Base-by-base conservation (phyloP, 345 rosid genomes). In the Salix suchowensis region DNA sequence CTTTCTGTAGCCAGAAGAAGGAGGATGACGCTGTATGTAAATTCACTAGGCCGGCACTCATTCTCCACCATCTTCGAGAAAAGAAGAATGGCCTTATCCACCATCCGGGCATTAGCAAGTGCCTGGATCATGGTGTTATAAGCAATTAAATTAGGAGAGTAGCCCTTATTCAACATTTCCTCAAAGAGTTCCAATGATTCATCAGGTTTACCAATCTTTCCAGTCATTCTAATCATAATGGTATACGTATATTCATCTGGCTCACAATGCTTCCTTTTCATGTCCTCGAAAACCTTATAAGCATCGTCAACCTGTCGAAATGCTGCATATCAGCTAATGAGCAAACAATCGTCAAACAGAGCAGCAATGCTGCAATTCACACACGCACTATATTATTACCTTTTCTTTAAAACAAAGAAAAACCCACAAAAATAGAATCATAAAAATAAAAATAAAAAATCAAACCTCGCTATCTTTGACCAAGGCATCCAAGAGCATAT, bases 401-500 rank as follows among this genome's bases (percentile, higher is more conserved):
- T 66, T 5, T 36, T 11, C 44, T 36, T 66, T 11, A 7, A 37
- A 67, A 39, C 14, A 76, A 52, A 67, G 62, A 70, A 85, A 37
- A 13, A 7, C 72, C 23, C 12, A 65, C 16, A 52, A 19, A 65
- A 67, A 18, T 3, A 5, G 3, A 7, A n/a, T 34, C 8, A 5
- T n/a, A 26, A 23, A 44, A 61, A 24, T n/a, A 26, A 23, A 44
- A 61, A 24, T 58, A 10, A 65, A 24, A 66, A 32, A 39, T 18
- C 75, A 74, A 24, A 94, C 97, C 97, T 90, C 89, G 28, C 76
- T 76, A 81, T 94, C 91, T 82, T 91, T 90, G 28, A 89, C 97
- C 72, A 93, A 88, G 81, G 94, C 91, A 85, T 95, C 90, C 87
- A 95, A 77, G 78, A 95, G 79, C 98, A 95, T 95, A 73, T 95